Base-by-base conservation (phyloP, 768 basidiomycete genomes). In the Leccinum imitatum region DNA sequence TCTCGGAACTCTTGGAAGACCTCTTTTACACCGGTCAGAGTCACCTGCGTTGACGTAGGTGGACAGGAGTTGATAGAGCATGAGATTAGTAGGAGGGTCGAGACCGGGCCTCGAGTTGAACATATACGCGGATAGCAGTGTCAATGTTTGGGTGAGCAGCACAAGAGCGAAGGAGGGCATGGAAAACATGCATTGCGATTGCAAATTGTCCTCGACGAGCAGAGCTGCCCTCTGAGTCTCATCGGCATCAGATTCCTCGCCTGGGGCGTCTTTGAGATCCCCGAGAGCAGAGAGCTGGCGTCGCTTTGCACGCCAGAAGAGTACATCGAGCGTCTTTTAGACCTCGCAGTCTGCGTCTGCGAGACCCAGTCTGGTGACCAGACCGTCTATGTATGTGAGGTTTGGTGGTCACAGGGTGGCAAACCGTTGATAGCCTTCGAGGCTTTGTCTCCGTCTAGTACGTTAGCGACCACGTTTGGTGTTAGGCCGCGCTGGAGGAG, bases 341-440 rank as follows among this genome's bases (percentile, higher is more conserved):
- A 92, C 79, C 66, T 94, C 91, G 4, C 73, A 64, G 65, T 93
- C 91, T 44, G 92, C 85, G 27, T 79, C 74, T 4, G 84, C 82
- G 58, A 95, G 80, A 0, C 84, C 84, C 0, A 71, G 27, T n/a
- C 27, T 62, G 57, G 96, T 84, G 50, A 93, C 27, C 27, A 30
- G 27, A 30, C 27, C n/a, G n/a, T n/a, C 70, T 27, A 77, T 68
- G 71, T 91, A 93, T 0, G 91, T 93, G 27, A 27, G 27, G 27
- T 27, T 27, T 27, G 27, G 27, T 27, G 27, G 27, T 27, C 27
- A 27, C 27, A 1, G 27, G 27, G 27, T 27, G 7, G 27, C 27
- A 27, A 27, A 27, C 27, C 1, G 27, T 27, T 27, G 27, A 27
- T 27, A 27, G 27, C 27, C 27, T 27, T 27, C 7, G 0, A 27